Conservation (phyloP, 1,284 basidiomycete genomes). For the Boletellus dicymbophilus region DNA sequence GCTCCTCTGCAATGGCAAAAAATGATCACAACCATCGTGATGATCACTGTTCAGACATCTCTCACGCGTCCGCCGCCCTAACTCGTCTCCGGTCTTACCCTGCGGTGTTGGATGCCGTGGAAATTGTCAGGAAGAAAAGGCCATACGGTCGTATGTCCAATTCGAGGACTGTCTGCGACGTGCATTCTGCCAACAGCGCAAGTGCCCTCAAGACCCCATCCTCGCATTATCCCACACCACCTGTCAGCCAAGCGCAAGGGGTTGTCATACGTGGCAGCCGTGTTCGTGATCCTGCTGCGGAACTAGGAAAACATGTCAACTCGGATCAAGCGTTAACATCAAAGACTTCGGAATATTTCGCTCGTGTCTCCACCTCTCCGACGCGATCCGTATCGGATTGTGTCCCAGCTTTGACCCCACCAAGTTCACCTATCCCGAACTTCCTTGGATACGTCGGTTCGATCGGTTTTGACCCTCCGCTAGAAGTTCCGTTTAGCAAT, state of each 20-base stretch:
- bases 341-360: conserved; percentile 27
- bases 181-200: not conserved
- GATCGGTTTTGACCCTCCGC: conserved; percentile 4
- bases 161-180: not conserved
- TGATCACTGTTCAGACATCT: not conserved
- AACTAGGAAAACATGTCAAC: not conserved
- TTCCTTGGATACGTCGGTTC: conserved; percentile 8
- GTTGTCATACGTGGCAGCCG: not conserved
- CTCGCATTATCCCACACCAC: conserved; percentile 11
- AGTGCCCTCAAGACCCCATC: not conserved
- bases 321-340: not conserved
- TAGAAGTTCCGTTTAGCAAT: not conserved
- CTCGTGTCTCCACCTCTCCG: not conserved
- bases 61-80: not conserved
- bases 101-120: conserved; percentile 16
- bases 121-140: conserved; percentile 7
- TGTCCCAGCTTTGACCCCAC: conserved; percentile 1
- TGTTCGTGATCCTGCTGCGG: not conserved
- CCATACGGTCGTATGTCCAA: no score
- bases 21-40: not conserved
- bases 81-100: not conserved
- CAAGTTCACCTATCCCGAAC: conserved; percentile 5
- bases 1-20: not conserved
- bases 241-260: not conserved
- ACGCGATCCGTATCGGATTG: not conserved